These are phyloP conservation scores for Hypomontagnella monticulosa DNA, from an alignment of 495 filamentous ascomycete species.

Conservation along the genomic window DNA sequence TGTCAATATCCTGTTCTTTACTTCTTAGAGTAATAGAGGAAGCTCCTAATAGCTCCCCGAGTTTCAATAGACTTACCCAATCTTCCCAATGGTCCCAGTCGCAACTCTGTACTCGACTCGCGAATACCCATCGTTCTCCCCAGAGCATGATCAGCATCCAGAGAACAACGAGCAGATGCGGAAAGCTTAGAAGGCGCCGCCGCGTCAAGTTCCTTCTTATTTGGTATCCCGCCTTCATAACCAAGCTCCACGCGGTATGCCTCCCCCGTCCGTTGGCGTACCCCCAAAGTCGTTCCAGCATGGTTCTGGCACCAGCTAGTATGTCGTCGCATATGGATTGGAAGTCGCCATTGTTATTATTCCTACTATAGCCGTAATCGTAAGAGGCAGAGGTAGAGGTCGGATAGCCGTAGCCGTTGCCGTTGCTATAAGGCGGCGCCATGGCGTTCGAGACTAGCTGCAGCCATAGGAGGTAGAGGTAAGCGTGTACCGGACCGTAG, in stretches of 20 bases:
- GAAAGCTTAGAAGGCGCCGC: constrained; percentile 63
- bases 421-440: constrained; percentile 52
- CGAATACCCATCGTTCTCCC: constrained; percentile 85
- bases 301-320: constrained; percentile 15
- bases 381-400: constrained; percentile 27
- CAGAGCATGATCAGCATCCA: constrained; percentile 87
- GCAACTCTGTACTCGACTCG: constrained; percentile 72
- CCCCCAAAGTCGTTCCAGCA: constrained; percentile 48
- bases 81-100: constrained; percentile 88
- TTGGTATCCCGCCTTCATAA: constrained; percentile 43
- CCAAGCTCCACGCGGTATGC: constrained; percentile 41
- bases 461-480: constrained; percentile 44
- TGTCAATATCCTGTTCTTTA: constrained; percentile 24
- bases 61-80: constrained; percentile 73
- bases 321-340: constrained; percentile 49
- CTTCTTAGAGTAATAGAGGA: not conserved
- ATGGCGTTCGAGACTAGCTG: constrained; percentile 42
- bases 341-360: constrained; percentile 28
- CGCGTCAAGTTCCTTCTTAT: constrained; percentile 55
- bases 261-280: constrained; percentile 49
- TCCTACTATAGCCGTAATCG: constrained; percentile 28
- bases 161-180: constrained; percentile 70
- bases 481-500: not conserved
- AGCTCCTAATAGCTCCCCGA: not conserved
- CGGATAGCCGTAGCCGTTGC: constrained; percentile 37